Evolutionary conservation across 1,139 yeast species (phyloP), one percentile per base, ranked within the genome.

Genomic region (Candida anutae): DNA sequence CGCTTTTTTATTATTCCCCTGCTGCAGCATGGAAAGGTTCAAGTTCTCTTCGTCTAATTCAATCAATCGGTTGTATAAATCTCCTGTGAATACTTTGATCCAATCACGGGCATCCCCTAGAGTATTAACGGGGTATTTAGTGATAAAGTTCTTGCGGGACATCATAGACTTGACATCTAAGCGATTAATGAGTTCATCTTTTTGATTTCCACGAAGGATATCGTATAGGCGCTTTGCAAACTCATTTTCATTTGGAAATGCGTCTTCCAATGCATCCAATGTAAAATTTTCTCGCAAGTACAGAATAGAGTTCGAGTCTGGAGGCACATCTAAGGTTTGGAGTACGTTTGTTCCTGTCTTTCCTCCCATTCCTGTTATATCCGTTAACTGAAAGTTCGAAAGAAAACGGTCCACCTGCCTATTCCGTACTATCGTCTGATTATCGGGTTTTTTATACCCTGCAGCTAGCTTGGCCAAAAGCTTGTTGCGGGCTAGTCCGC

Each of bases 331-430:
- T 17, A 77, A 54, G 18, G 59, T 50, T 12, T 55, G 50, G 15
- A 67, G 41, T 0, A 87, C 58, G n/a, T 58, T 56, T 6, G 77
- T 77, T 0, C 98, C 98, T 5, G 69, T 58, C 42, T 83, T 84
- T 2, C 98, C 98, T 4, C 98, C 98, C 64, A 88, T 61, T 0
- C 95, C 88, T 65, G 94, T 80, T 33, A 88, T 70, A 42, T 88
- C 95, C 1, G 72, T 70, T 13, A 90, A 49, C 33, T 76, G 74
- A 46, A 81, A 79, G 26, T 67, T 61, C 22, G 59, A 59, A 10
- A 88, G 50, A 45, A 88, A 90, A 1, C 46, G 43, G 3, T 57
- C 41, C 1, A 77, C 58, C 15, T 70, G 57, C 5, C 48, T 44
- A 28, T 71, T 69, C 22, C 79, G 53, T 0, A 90, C 62, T 3